phyloP scores from a whole-genome alignment of 2,329 filamentous ascomycete genomes.

The Gremmenia infestans region DNA sequence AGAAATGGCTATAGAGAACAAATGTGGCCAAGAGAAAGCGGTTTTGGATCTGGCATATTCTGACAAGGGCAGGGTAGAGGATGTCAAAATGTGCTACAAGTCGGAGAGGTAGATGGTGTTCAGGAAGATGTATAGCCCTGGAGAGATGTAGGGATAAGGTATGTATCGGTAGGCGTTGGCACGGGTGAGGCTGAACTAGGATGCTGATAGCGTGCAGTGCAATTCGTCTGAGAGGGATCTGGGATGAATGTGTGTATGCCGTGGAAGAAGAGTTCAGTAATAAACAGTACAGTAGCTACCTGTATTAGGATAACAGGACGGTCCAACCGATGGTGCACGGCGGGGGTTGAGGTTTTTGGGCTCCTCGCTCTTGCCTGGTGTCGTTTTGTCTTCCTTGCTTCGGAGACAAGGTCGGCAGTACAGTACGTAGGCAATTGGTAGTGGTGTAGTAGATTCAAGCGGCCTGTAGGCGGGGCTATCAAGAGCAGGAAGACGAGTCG shows the following conservation, averaged over 20 bases:
- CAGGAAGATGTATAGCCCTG: neutral
- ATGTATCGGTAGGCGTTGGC: neutral
- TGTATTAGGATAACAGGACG: neutral
- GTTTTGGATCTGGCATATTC: neutral
- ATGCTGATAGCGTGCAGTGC: neutral
- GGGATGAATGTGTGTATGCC: neutral
- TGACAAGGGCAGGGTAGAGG: neutral
- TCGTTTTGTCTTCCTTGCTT: neutral
- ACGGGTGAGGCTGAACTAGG: neutral
- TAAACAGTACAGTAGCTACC: neutral
- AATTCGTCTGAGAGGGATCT: neutral
- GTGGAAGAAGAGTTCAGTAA: neutral
- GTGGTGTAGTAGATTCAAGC: too few relatives aligned
- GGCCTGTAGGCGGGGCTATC: too few relatives aligned
- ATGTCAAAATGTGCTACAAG: constrained; percentile 14
- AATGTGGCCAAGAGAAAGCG: neutral
- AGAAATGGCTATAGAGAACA: neutral
- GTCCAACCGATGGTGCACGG: neutral
- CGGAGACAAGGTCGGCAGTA: neutral
- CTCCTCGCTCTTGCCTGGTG: neutral
- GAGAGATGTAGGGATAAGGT: neutral
- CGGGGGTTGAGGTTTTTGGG: neutral
- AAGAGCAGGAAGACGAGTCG: too few relatives aligned
- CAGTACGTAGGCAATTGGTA: too few relatives aligned
- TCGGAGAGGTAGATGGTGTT: constrained; percentile 6